phyloP scores from a whole-genome alignment of 176 grass and related monocot species.

The Otatea glauca region DNA sequence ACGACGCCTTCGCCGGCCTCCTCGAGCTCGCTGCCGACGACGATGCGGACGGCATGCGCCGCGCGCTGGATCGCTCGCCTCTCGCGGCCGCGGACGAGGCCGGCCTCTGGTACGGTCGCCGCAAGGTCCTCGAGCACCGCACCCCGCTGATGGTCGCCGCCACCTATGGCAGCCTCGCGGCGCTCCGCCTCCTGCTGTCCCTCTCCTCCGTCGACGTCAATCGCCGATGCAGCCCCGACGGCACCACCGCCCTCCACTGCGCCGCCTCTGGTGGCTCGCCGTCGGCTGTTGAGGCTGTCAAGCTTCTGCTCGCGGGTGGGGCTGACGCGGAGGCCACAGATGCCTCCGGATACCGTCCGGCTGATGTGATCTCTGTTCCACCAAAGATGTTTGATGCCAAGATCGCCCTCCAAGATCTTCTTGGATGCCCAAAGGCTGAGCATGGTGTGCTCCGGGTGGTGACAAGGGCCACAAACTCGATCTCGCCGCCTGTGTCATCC shows the following conservation, averaged over 20 bases:
- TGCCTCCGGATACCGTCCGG: conserved; percentile 54
- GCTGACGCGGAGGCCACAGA: conserved; percentile 54
- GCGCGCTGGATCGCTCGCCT: conserved; percentile 53
- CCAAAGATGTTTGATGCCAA: conserved; percentile 58
- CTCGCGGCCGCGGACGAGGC: conserved; percentile 56
- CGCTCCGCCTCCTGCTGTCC: conserved; percentile 52
- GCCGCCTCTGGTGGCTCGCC: conserved; percentile 68
- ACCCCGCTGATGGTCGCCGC: conserved; percentile 83
- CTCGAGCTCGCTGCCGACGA: conserved; percentile 78
- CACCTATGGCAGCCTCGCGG: conserved; percentile 67
- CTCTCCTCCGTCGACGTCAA: conserved; percentile 64
- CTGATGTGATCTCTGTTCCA: conserved; percentile 64
- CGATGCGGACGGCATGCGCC: conserved; percentile 48
- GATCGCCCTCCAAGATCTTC: conserved; percentile 60
- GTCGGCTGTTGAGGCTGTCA: conserved; percentile 52
- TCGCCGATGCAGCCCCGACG: conserved; percentile 56
- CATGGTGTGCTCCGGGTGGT: conserved; percentile 46
- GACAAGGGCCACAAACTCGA: conserved; percentile 44
- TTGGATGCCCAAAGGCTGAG: conserved; percentile 46
- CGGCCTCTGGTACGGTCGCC: conserved; percentile 78
- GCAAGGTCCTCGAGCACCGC: conserved; percentile 63
- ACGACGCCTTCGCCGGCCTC: conserved; percentile 55
- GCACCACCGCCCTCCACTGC: conserved; percentile 77
- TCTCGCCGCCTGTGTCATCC: conserved; percentile 49
- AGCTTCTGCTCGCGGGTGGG: conserved; percentile 58